Evolutionary conservation across 768 basidiomycete species (phyloP), one percentile per base, ranked within the genome.

Genomic region (Butyriboletus loyo): DNA sequence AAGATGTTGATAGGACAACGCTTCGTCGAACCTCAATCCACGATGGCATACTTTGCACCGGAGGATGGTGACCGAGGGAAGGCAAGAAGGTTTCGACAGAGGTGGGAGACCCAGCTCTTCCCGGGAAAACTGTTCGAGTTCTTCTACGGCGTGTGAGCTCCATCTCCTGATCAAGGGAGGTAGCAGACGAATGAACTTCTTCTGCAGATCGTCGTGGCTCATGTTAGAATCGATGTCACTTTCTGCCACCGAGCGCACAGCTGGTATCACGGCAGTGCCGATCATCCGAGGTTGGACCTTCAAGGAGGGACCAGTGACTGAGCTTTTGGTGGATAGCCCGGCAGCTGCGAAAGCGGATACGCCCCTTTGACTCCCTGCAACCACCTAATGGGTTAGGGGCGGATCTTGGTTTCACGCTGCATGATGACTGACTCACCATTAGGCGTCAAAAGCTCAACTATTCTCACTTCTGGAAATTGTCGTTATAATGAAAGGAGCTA

Each of bases 21-120:
- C 50, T 7, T 52, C 5, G 10, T 57, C 54, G 17, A 57, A 57
- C 32, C 7, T 5, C 1, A 52, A 25, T 28, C 54, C 39, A 17
- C n/a, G 5, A 22, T 3, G 13, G 24, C 58, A 56, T 28, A 7
- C 9, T 25, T 24, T 52, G 34, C 59, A 60, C 22, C 27, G 37
- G 32, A 61, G 57, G 32, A 61, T 44, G 32, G 57, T 44, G 7
- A 61, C 55, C 15, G 27, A 50, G 17, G 34, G 49, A 19, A 46
- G 46, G 17, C 13, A 2, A 35, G 49, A 60, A 4, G 42, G 58
- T 15, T 56, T 46, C 22, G 49, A 56, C 9, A n/a, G 27, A 34
- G 39, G 27, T 1, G 46, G 7, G 9, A 53, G 48, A 37, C 7
- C 11, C 21, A 61, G 13, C 30, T 37, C 7, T 30, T 44, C 9